A percentile compares a stretch with the other conserved stretches of the same genome.
Conservation (phyloP, 2,329 filamentous ascomycete species). For the Colletotrichum eleusines region DNA sequence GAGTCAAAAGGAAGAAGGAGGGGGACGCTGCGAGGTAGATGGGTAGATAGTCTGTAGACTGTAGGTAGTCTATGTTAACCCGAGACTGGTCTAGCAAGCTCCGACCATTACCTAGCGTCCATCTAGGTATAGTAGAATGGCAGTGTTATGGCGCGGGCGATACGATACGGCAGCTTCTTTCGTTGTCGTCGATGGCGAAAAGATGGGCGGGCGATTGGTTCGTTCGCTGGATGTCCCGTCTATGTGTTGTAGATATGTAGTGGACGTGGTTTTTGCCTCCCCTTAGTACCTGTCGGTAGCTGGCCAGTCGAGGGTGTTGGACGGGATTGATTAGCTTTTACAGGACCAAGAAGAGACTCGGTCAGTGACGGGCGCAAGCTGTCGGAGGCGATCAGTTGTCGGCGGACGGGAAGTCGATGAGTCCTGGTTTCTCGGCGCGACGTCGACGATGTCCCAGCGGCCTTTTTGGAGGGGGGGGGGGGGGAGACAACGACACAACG, state of each 20-base stretch:
- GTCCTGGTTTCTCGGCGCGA: not conserved
- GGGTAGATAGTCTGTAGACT: too few relatives aligned
- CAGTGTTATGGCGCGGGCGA: not conserved
- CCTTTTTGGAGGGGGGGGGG: not conserved
- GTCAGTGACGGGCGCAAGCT: not conserved
- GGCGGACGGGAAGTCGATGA: not conserved
- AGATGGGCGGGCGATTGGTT: too few relatives aligned
- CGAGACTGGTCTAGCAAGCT: not conserved
- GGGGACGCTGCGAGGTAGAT: not conserved
- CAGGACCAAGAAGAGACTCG: not conserved
- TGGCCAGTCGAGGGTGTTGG: not conserved
- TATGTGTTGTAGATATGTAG: too few relatives aligned
- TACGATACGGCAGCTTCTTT: not conserved
- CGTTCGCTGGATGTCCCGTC: conserved; percentile 5
- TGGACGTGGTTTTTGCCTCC: not conserved
- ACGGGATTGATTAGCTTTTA: not conserved
- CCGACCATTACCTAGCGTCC: conserved; percentile 1
- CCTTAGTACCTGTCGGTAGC: not conserved
- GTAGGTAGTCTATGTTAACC: conserved; percentile 16
- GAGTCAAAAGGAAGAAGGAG: not conserved
- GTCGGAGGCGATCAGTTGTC: not conserved
- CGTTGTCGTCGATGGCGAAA: too few relatives aligned
- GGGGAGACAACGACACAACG: not conserved
- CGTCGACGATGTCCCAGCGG: not conserved
- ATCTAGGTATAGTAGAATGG: not conserved